These are phyloP conservation scores for Lignosus rhinocerotis DNA, from an alignment of 1,284 basidiomycete genomes.

Conservation along the genomic window DNA sequence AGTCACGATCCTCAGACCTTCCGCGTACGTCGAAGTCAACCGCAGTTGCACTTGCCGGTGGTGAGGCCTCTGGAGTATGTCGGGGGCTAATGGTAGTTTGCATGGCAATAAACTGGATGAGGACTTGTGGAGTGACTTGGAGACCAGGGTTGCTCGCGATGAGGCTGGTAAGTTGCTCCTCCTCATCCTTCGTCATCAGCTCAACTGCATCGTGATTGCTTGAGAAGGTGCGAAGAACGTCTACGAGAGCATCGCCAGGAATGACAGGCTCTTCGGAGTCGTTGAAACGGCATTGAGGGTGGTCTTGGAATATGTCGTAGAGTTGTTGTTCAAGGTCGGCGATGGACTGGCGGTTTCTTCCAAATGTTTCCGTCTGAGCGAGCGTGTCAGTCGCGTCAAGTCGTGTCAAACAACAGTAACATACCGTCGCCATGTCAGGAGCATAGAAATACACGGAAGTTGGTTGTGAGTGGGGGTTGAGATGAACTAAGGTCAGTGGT, in stretches of 20 bases:
- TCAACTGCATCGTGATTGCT: conserved; percentile 56
- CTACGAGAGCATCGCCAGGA: conserved; percentile 65
- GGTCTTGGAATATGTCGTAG: conserved; percentile 61
- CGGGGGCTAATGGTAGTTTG: conserved; percentile 54
- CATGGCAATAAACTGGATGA: conserved; percentile 65
- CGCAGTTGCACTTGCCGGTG: conserved; percentile 14
- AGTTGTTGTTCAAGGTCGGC: conserved; percentile 69
- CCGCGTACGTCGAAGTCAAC: conserved; percentile 24
- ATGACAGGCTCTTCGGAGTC: conserved; percentile 59
- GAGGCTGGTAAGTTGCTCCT: conserved; percentile 53
- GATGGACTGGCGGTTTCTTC: conserved; percentile 64
- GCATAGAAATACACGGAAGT: conserved; percentile 21
- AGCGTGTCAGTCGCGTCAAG: conserved; percentile 11
- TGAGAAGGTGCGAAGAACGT: conserved; percentile 63
- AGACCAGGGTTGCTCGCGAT: conserved; percentile 61
- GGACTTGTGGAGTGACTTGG: conserved; percentile 64
- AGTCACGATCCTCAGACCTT: conserved; percentile 38
- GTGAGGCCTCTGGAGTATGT: conserved; percentile 33
- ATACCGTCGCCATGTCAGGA: conserved; percentile 19
- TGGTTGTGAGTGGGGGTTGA: conserved; percentile 14
- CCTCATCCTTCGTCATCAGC: conserved; percentile 60
- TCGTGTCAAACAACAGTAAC: neutral
- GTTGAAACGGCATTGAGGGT: conserved; percentile 57
- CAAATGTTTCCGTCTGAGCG: conserved; percentile 32
- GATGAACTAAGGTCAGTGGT: conserved; percentile 5